Percentiles rank a stretch among this genome's conserved stretches.
phyloP scores from a whole-genome alignment of 2,329 filamentous ascomycete genomes.

The Hortaea werneckii region DNA sequence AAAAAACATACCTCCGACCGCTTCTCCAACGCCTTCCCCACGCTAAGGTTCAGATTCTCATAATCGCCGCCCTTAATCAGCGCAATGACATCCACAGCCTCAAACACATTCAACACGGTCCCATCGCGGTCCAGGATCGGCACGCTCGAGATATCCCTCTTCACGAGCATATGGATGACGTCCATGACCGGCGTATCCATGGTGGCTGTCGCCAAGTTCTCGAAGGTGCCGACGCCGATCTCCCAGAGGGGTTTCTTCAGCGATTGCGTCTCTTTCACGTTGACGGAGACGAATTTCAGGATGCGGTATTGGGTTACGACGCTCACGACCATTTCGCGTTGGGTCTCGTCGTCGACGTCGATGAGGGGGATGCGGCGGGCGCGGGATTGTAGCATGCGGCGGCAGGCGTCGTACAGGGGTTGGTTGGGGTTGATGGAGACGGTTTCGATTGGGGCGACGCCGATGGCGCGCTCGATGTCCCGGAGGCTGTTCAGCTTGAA shows the following conservation, averaged over 20 bases:
- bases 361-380: constrained; percentile 89
- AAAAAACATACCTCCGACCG: constrained; percentile 55
- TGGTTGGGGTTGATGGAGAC: constrained; percentile 87
- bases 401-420: constrained; percentile 89
- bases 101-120: constrained; percentile 85
- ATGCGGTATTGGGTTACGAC: constrained; percentile 98
- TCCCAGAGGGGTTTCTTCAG: constrained; percentile 80
- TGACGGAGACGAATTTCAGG: constrained; percentile 96
- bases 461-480: constrained; percentile 92
- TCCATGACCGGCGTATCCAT: constrained; percentile 92
- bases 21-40: constrained; percentile 82
- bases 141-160: constrained; percentile 86
- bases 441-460: constrained; percentile 82
- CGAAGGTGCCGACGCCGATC: constrained; percentile 75
- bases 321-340: constrained; percentile 83
- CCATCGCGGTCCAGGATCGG: constrained; percentile 79
- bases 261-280: constrained; percentile 77
- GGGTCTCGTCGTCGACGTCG: constrained; percentile 88
- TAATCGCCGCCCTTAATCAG: constrained; percentile 90
- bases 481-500: constrained; percentile 85
- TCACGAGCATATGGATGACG: constrained; percentile 86
- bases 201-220: constrained; percentile 65
- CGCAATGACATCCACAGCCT: constrained; percentile 92
- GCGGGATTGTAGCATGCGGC: constrained; percentile 85
- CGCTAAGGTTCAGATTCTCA: constrained; percentile 74